Base-by-base conservation (phyloP, 1,139 yeast genomes). In the Kurtzmaniella quercitrusa region DNA sequence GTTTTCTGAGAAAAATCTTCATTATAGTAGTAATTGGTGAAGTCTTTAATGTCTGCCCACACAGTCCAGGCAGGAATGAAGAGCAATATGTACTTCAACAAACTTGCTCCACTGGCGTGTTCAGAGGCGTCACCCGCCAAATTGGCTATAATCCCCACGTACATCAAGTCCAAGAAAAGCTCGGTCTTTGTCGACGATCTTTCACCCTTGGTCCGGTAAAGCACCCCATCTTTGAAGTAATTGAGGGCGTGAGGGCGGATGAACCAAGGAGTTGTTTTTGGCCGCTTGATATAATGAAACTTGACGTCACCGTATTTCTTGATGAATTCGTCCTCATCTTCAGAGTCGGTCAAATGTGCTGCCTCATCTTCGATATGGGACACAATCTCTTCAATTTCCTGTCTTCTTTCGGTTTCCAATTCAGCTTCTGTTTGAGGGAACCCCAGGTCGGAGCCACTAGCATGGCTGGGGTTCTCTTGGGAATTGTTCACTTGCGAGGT, bases 31-130 rank as follows among this genome's bases (percentile, higher is more conserved):
- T 80, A 80, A 57, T 82, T 81, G 68, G 81, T 79, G 51, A 81
- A 74, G 49, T 81, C 86, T 53, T 81, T 79, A 46, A 82, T 66
- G 53, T 81, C 87, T 27, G 75, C 64, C 87, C 88, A 82, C 21
- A 82, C 77, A 21, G 74, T 75, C 79, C 82, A 82, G 12, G 80
- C 73, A 0, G 85, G 86, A 16, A 77, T 48, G 48, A 81, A 81
- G 3, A 79, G 59, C 38, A 82, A 54, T 11, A 79, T 50, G 51
- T 79, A 81, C 51, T 72, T 70, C 39, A 77, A 59, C 21, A 81
- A 59, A 0, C 80, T 64, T 3, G 56, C 58, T 33, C 82, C 81
- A 34, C 71, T 59, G 16, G 82, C 81, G 18, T 70, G 58, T 46
- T 74, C 78, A 12, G 77, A 68, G 0, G 84, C 85, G 39, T 61